phyloP scores from a whole-genome alignment of 1,284 basidiomycete genomes.

The Neonothopanus nambi region DNA sequence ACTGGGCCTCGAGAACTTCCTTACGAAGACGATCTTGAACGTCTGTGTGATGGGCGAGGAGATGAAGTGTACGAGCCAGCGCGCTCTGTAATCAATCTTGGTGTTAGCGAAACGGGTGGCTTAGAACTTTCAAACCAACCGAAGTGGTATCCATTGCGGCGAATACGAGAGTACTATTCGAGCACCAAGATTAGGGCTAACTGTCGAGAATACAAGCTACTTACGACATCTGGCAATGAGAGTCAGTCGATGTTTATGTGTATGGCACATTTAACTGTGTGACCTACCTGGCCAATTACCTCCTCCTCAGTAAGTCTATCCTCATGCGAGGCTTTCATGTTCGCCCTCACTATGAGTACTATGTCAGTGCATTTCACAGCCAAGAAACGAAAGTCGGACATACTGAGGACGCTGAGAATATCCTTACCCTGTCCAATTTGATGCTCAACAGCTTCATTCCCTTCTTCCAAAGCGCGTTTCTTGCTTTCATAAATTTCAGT shows the following conservation, averaged over 20 bases:
- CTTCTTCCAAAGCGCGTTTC: slow-evolving; percentile 35
- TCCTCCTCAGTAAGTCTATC: slow-evolving; percentile 35
- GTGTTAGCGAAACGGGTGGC: slow-evolving; percentile 13
- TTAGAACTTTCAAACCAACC: background rate
- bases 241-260: background rate
- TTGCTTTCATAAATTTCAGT: slow-evolving; percentile 39
- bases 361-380: background rate
- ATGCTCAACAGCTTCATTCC: slow-evolving; percentile 31
- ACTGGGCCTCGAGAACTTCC: slow-evolving; percentile 22
- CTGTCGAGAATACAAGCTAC: background rate
- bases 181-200: background rate
- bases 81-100: slow-evolving; percentile 17
- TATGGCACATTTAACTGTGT: background rate
- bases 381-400: slow-evolving; percentile 17
- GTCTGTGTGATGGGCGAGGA: slow-evolving; percentile 28
- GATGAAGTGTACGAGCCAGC: slow-evolving; percentile 35
- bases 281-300: slow-evolving; percentile 26
- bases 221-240: slow-evolving; percentile 16
- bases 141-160: slow-evolving; percentile 33
- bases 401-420: slow-evolving; percentile 47
- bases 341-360: slow-evolving; percentile 29
- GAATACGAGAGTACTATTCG: slow-evolving; percentile 27
- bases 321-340: slow-evolving; percentile 30
- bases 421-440: slow-evolving; percentile 42
- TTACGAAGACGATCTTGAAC: slow-evolving; percentile 24